Evolutionary conservation across 108 stramenopile genomes (phyloP).

Genomic region (Skeletonema costatum): DNA sequence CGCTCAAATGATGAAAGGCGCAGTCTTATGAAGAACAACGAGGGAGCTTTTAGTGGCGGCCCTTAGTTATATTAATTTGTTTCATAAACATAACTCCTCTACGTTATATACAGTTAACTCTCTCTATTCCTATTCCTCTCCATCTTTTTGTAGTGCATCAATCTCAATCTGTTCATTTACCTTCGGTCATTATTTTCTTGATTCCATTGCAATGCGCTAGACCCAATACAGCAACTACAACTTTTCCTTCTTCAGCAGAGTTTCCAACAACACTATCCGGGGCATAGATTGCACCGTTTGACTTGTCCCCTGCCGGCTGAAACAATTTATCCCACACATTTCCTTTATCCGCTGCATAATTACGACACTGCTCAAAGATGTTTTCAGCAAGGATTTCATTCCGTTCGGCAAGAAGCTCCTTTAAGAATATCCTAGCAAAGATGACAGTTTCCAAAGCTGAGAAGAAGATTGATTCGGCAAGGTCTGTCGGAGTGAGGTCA

Average conservation of each 20-base stretch:
- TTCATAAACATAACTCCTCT: not conserved
- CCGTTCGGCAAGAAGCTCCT: slow-evolving; percentile 64
- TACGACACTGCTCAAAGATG: slow-evolving; percentile 50
- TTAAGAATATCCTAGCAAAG: slow-evolving; percentile 63
- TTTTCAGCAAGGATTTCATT: slow-evolving; percentile 60
- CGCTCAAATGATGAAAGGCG: slow-evolving; percentile 65
- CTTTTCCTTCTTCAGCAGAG: slow-evolving; percentile 40
- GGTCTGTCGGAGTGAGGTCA: slow-evolving; percentile 13
- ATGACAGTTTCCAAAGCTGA: slow-evolving; percentile 55
- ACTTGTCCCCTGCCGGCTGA: slow-evolving; percentile 21
- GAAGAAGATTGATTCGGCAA: slow-evolving; percentile 23
- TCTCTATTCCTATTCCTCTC: not conserved
- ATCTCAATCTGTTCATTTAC: not conserved
- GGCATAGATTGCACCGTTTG: slow-evolving; percentile 39
- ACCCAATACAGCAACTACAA: slow-evolving; percentile 68
- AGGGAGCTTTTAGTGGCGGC: slow-evolving; percentile 3
- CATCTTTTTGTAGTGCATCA: not conserved
- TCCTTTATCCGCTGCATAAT: slow-evolving; percentile 14
- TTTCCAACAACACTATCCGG: slow-evolving; percentile 37
- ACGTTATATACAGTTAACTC: slow-evolving; percentile 1
- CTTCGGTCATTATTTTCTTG: slow-evolving; percentile 51
- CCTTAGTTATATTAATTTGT: not conserved
- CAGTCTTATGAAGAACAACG: slow-evolving; percentile 27
- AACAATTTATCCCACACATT: slow-evolving; percentile 17
- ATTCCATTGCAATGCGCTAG: slow-evolving; percentile 81